Evolutionary conservation across 352 stramenopile species (phyloP).

Genomic region (Phytophthora aleatoria): DNA sequence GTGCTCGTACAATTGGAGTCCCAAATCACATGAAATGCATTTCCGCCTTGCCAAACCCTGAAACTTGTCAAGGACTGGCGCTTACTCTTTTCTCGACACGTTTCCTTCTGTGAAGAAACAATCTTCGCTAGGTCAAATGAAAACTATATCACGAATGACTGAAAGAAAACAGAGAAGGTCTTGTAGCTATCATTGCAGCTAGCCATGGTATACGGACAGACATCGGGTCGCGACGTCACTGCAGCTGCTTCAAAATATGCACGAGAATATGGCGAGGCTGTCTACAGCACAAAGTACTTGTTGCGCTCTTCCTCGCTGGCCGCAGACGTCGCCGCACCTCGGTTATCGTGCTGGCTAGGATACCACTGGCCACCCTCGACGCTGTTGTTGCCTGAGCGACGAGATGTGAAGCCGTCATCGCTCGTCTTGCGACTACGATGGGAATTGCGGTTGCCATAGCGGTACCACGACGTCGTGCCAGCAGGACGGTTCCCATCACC

Average conservation of each 20-base stretch:
- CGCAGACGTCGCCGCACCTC: constrained; percentile 42
- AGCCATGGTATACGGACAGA: constrained; percentile 30
- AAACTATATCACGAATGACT: constrained; percentile 23
- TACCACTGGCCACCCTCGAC: constrained; percentile 54
- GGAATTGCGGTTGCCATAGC: constrained; percentile 77
- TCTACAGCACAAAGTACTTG: constrained; percentile 88
- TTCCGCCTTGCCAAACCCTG: constrained; percentile 5
- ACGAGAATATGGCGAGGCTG: constrained; percentile 19
- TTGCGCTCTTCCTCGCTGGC: constrained; percentile 74
- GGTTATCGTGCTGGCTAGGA: constrained; percentile 40
- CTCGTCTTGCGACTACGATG: constrained; percentile 68
- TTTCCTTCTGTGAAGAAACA: constrained; percentile 9
- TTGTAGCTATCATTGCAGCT: constrained; percentile 28
- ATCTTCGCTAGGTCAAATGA: constrained; percentile 13
- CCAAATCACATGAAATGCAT: constrained; percentile 34
- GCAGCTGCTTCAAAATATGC: constrained; percentile 27
- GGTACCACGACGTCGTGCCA: constrained; percentile 70
- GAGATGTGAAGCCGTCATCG: constrained; percentile 49
- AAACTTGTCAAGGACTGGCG: background rate
- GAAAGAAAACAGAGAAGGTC: constrained; percentile 7
- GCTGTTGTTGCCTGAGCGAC: constrained; percentile 74
- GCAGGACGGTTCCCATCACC: constrained; percentile 44
- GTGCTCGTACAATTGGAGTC: background rate
- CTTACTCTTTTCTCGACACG: constrained; percentile 13
- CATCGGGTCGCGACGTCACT: constrained; percentile 13